Evolutionary conservation across 768 basidiomycete genomes (phyloP).

Genomic region (Termitomyces sp.): DNA sequence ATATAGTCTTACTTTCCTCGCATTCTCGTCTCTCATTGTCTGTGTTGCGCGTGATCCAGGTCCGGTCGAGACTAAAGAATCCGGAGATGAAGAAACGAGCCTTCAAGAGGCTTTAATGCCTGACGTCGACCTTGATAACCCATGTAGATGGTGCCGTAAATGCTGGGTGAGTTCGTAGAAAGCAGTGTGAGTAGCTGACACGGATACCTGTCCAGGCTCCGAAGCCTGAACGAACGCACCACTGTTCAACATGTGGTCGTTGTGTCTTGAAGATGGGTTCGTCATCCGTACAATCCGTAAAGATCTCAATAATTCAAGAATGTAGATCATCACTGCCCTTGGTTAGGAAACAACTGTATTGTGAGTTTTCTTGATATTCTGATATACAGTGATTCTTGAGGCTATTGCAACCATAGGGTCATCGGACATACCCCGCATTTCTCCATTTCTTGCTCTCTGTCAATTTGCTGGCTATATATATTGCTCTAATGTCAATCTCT

Average conservation of each 20-base stretch:
- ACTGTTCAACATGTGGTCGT: constrained; percentile 68
- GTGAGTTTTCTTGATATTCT: constrained; percentile 34
- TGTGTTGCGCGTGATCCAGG: constrained; percentile 75
- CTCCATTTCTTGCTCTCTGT: constrained; percentile 68
- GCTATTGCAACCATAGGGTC: constrained; percentile 43
- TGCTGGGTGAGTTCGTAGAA: constrained; percentile 48
- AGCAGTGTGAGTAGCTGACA: not conserved
- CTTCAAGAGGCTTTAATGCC: constrained; percentile 59
- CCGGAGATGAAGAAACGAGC: constrained; percentile 36
- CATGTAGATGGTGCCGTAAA: constrained; percentile 69
- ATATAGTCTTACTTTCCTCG: constrained; percentile 64
- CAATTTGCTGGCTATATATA: constrained; percentile 57
- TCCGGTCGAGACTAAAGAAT: constrained; percentile 33
- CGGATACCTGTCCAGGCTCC: constrained; percentile 35
- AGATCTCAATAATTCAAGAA: not conserved
- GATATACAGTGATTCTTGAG: not conserved
- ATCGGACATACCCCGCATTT: constrained; percentile 81
- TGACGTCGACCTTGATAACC: constrained; percentile 43
- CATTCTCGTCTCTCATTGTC: constrained; percentile 67
- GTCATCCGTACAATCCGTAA: constrained; percentile 15
- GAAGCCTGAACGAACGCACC: constrained; percentile 77
- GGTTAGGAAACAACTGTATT: constrained; percentile 74
- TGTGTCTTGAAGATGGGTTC: constrained; percentile 84
- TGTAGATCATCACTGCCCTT: constrained; percentile 83
- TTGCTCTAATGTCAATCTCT: constrained; percentile 43